These are phyloP conservation scores for Apiotrichum akiyoshidainum DNA, from an alignment of 1,284 basidiomycete genomes.

Conservation along the genomic window DNA sequence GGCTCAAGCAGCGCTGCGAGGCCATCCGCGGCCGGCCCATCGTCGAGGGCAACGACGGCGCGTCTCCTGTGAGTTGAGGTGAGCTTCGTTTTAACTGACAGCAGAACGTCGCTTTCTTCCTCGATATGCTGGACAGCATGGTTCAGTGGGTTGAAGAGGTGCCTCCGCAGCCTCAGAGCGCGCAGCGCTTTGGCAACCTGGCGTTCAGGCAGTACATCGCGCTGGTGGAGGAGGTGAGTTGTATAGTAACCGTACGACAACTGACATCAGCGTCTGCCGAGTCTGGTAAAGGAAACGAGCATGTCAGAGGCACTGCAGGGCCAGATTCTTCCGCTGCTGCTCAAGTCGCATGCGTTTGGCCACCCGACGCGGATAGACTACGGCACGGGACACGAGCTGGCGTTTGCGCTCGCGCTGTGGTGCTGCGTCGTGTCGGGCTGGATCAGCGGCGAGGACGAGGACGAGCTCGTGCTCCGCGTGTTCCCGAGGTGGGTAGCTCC, in stretches of 20 bases:
- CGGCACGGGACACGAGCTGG: constrained; percentile 91
- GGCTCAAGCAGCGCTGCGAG: constrained; percentile 68
- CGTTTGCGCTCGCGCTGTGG: constrained; percentile 74
- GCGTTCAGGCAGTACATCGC: constrained; percentile 85
- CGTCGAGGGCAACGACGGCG: constrained; percentile 23
- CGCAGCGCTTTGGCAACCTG: constrained; percentile 89
- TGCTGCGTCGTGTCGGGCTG: constrained; percentile 43
- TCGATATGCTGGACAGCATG: constrained; percentile 66
- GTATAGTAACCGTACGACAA: neutral
- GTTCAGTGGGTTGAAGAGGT: constrained; percentile 77
- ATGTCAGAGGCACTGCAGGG: constrained; percentile 55
- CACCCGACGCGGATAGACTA: constrained; percentile 91
- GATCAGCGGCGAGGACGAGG: constrained; percentile 37
- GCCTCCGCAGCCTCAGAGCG: constrained; percentile 67
- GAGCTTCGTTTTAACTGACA: constrained; percentile 24
- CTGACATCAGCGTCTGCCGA: constrained; percentile 58
- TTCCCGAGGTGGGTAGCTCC: constrained; percentile 43
- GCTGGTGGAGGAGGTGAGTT: constrained; percentile 70
- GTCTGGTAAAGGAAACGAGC: constrained; percentile 59
- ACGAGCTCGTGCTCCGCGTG: constrained; percentile 50
- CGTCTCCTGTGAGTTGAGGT: constrained; percentile 42
- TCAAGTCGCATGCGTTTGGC: constrained; percentile 66
- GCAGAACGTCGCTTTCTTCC: constrained; percentile 56
- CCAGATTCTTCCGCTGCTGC: constrained; percentile 63
- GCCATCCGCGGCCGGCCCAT: constrained; percentile 63